These are phyloP conservation scores for Porphyra umbilicalis DNA, from an alignment of 31 red algal genomes.

Conservation along the genomic window DNA sequence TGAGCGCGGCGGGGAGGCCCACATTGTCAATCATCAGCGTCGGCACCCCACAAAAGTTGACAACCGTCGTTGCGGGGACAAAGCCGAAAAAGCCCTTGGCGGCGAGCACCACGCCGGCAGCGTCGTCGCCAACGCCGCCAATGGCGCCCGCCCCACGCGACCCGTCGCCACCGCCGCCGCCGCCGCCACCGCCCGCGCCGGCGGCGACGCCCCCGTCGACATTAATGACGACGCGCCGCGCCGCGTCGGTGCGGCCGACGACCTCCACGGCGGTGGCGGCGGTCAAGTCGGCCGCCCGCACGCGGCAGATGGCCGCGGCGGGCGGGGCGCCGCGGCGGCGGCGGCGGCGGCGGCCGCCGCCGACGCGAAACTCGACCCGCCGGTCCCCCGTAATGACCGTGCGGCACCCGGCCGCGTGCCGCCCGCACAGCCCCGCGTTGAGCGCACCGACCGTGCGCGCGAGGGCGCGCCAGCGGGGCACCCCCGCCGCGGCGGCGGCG, in stretches of 20 bases:
- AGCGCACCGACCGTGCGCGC: not conserved
- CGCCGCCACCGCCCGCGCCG: not conserved
- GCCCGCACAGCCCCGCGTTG: not conserved
- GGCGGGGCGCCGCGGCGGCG: not conserved
- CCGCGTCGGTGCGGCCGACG: not conserved
- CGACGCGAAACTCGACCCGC: not conserved
- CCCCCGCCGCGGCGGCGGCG: no score
- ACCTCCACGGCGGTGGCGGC: not conserved
- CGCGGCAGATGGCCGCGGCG: not conserved
- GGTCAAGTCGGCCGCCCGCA: not conserved
- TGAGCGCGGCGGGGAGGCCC: not conserved
- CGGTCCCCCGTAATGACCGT: not conserved
- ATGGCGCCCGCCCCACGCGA: not conserved
- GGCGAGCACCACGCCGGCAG: not conserved
- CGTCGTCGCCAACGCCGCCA: not conserved
- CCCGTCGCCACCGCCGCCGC: not conserved
- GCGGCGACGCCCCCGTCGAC: not conserved
- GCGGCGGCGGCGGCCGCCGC: no score
- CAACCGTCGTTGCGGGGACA: not conserved
- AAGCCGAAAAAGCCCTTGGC: not conserved
- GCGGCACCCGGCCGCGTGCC: not conserved
- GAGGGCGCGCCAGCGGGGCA: not conserved
- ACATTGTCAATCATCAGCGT: not conserved
- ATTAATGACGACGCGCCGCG: not conserved
- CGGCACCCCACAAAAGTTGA: not conserved